Evolutionary conservation across 306 rosid genomes (phyloP), one percentile per base, ranked within the genome.

Genomic region (Acacia acuminata): DNA sequence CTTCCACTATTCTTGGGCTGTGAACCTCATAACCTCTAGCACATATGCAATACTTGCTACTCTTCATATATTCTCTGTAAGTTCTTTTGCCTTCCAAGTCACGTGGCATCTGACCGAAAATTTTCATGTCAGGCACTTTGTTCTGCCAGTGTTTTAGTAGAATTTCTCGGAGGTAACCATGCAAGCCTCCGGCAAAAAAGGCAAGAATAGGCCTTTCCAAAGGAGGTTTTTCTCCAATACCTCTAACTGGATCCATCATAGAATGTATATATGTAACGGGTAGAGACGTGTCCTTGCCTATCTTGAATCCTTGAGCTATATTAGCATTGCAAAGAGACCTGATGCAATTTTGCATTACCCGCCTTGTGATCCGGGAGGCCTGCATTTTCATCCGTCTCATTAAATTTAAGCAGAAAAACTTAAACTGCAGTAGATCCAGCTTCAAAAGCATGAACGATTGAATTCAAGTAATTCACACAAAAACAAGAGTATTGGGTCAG

Each of bases 11-110:
- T 84, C 97, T 78, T 67, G 97, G 97, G 3, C 85, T 82, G 82
- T 95, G 90, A 64, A 95, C 98, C 82, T 95, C 95, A 51, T 93
- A 87, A 19, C 97, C 98, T 84, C 94, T 85, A 67, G 98, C 95
- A 73, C 97, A 95, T 73, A 93, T 84, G 88, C 97, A 95, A 44
- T 90, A 93, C 85, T 88, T 95, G 87, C 97, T 92, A 80, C 87
- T 90, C 81, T 88, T 90, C 98, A 95, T 91, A 85, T 88, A 84
- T 76, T 93, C 92, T 85, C 82, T 87, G 63, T 95, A 95, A 24
- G 75, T 64, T 75, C 68, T 89, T 78, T 95, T 93, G 79, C 97
- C 90, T 81, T 87, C 95, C 24, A 53, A 40, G 45, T 90, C 92
- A 2, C 90, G 94, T 13, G 92, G 80, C 97, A 93, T 89, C 11